A percentile compares a stretch with the other conserved stretches of the same genome.
Evolutionary conservation across 768 basidiomycete genomes (phyloP).

Genomic region (Lactifluus hygrophoroides): DNA sequence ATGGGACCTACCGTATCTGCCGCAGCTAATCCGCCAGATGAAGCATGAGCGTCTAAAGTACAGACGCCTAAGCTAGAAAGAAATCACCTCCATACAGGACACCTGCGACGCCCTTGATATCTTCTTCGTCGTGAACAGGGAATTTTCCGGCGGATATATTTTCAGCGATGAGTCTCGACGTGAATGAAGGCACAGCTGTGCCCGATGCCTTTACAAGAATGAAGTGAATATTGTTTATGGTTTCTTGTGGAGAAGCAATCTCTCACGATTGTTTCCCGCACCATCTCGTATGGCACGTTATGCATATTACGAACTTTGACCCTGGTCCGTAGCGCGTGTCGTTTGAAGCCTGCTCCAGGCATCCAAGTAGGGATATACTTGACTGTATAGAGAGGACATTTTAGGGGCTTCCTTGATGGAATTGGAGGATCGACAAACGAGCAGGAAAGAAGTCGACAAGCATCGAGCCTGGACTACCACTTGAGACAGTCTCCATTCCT

Average conservation of each 20-base stretch:
- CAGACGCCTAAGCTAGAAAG: not conserved
- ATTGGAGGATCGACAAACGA: conserved; percentile 20
- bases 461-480: conserved; percentile 25
- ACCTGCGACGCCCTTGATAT: conserved; percentile 20
- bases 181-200: conserved; percentile 19
- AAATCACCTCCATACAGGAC: conserved; percentile 16
- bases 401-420: not conserved
- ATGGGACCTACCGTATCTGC: conserved; percentile 16
- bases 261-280: conserved; percentile 13
- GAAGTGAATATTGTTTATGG: not conserved
- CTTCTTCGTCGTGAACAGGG: conserved; percentile 13
- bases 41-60: conserved; percentile 10
- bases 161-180: conserved; percentile 16
- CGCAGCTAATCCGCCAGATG: conserved; percentile 13
- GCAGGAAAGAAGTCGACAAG: conserved; percentile 31
- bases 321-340: conserved; percentile 17
- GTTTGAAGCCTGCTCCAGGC: conserved; percentile 22
- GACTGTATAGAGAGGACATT: not conserved
- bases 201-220: conserved; percentile 16
- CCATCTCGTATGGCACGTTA: conserved; percentile 19
- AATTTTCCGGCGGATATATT: conserved; percentile 5
- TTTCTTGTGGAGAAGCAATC: not conserved
- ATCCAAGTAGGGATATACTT: conserved; percentile 19
- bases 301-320: conserved; percentile 19
- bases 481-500: conserved; percentile 19